Evolutionary conservation across 2,329 filamentous ascomycete species (phyloP), one percentile per base, ranked within the genome.

Genomic region (Talaromyces sp.): DNA sequence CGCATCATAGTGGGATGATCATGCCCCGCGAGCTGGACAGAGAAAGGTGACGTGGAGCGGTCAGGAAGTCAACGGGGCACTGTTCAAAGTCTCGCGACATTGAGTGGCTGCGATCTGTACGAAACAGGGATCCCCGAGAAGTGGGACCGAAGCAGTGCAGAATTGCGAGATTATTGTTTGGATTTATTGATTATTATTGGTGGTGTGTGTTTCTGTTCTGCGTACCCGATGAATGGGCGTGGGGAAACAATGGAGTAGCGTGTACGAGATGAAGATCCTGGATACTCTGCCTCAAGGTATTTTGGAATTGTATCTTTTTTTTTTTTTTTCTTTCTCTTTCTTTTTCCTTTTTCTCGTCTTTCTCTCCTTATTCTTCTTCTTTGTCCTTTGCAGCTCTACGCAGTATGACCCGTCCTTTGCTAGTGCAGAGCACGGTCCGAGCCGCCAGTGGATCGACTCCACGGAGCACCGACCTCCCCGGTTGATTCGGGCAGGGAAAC

Each of bases 21-120:
- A 57, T 60, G 40, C 40, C 55, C 56, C 60, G 56, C 57, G 58
- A 4, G 57, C 61, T 48, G 61, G 50, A 57, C 51, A 51, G 51
- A 44, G 49, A 46, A 24, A 51, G 56, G 62, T 70, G 68, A 70
- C 67, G 68, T 69, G 66, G 66, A 67, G 53, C 56, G 55, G 60
- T 58, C 58, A 62, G 51, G 56, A 67, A 64, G 60, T 63, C 59
- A 57, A 66, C 65, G 48, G 56, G 63, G 40, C 54, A 56, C 60
- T 58, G 57, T 61, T 67, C 52, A 57, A 62, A 53, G 55, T 64
- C 54, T 51, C 54, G 55, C 59, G 56, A 58, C 59, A 54, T 57
- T 14, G 41, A 58, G 57, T 63, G 60, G 64, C 58, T 61, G 60
- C 66, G 61, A 58, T 50, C 63, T 63, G 61, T 52, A 63, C 60